Evolutionary conservation across 2,329 filamentous ascomycete species (phyloP).

Genomic region (Calonectria hongkongensis): DNA sequence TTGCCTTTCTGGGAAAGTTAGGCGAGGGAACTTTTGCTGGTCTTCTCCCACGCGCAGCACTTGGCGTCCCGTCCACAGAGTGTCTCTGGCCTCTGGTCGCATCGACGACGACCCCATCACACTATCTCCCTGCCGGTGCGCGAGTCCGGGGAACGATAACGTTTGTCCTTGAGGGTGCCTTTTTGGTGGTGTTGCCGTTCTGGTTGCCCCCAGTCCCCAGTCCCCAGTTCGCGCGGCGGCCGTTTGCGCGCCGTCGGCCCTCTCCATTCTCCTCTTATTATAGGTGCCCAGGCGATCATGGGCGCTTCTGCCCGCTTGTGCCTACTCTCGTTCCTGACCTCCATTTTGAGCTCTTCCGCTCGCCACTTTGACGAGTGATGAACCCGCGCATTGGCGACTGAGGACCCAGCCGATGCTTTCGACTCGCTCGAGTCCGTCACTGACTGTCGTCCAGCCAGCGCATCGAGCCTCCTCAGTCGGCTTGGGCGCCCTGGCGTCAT

Average conservation of each 20-base stretch:
- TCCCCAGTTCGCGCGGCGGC: conserved; percentile 42
- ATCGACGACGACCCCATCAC: conserved; percentile 54
- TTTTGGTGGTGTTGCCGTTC: conserved; percentile 44
- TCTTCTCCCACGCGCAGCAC: conserved; percentile 59
- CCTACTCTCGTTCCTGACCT: conserved; percentile 58
- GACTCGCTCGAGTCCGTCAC: conserved; percentile 62
- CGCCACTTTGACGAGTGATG: conserved; percentile 61
- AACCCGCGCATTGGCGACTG: conserved; percentile 60
- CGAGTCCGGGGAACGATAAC: conserved; percentile 60
- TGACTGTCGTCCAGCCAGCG: conserved; percentile 59
- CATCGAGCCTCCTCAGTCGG: conserved; percentile 58
- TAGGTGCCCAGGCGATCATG: conserved; percentile 60
- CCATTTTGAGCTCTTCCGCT: conserved; percentile 57
- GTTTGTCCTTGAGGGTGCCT: conserved; percentile 55
- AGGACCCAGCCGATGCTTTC: conserved; percentile 61
- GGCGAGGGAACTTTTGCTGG: conserved; percentile 65
- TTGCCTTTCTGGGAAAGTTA: conserved; percentile 61
- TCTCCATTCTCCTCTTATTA: conserved; percentile 52
- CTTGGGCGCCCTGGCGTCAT: conserved; percentile 60
- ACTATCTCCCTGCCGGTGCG: conserved; percentile 53
- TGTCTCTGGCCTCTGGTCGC: conserved; percentile 49
- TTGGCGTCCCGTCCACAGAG: conserved; percentile 56
- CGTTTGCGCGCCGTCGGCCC: conserved; percentile 41
- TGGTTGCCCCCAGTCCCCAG: conserved; percentile 38
- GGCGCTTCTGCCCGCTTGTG: conserved; percentile 59